These are phyloP conservation scores for Candolleomyces eurysporus DNA, from an alignment of 768 basidiomycete species.

Conservation along the genomic window DNA sequence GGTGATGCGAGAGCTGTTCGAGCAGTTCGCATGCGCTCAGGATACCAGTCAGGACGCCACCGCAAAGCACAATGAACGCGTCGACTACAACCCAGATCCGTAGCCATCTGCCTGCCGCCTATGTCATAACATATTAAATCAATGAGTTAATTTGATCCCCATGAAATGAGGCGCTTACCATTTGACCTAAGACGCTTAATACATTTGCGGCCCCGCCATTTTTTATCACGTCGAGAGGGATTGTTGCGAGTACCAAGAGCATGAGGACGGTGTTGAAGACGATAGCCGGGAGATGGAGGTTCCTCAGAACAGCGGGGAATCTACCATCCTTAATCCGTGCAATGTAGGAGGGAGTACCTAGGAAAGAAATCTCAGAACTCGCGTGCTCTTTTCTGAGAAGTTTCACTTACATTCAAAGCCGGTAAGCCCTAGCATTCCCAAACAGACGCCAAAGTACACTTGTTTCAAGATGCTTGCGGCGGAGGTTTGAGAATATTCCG, in stretches of 20 bases:
- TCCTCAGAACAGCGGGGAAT: constrained; percentile 61
- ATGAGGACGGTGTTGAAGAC: constrained; percentile 55
- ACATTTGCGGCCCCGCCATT: constrained; percentile 49
- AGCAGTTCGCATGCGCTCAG: constrained; percentile 58
- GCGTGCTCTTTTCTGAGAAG: background rate
- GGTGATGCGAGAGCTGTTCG: constrained; percentile 55
- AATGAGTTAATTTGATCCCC: background rate
- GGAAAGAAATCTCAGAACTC: background rate
- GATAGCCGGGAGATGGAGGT: constrained; percentile 60
- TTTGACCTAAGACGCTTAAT: constrained; percentile 60
- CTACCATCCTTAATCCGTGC: constrained; percentile 54
- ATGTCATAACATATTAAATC: background rate
- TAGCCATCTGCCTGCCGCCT: constrained; percentile 63
- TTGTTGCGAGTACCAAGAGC: constrained; percentile 55
- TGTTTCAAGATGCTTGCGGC: constrained; percentile 36
- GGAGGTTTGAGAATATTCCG: constrained; percentile 28
- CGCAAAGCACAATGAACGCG: constrained; percentile 69
- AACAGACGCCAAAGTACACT: constrained; percentile 64
- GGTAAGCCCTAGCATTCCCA: constrained; percentile 71
- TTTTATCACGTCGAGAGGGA: constrained; percentile 50
- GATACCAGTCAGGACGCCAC: constrained; percentile 68
- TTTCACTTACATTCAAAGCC: constrained; percentile 59
- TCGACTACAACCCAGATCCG: constrained; percentile 63
- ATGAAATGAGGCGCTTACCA: constrained; percentile 28
- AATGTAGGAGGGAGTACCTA: constrained; percentile 64